These are phyloP conservation scores for Leccinum imitatum DNA, from an alignment of 768 basidiomycete species.

Conservation along the genomic window DNA sequence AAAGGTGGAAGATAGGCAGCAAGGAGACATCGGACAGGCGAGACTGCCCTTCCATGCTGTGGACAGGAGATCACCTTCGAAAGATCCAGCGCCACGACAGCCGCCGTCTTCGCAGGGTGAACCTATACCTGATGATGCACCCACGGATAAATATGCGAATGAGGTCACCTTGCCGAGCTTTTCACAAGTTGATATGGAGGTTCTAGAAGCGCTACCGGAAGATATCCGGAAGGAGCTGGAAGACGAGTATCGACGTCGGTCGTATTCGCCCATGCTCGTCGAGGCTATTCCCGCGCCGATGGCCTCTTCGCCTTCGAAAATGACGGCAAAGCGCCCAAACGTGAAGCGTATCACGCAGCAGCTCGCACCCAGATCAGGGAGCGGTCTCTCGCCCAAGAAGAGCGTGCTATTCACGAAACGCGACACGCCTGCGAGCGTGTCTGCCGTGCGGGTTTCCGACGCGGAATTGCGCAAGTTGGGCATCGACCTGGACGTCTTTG, in stretches of 20 bases:
- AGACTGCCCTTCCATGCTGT: conserved; percentile 54
- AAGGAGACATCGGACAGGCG: conserved; percentile 52
- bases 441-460: conserved; percentile 47
- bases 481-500: conserved; percentile 75
- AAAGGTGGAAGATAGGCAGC: conserved; percentile 66
- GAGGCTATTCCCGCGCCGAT: conserved; percentile 6
- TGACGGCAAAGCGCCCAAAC: conserved; percentile 39
- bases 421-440: conserved; percentile 24
- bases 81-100: conserved; percentile 1
- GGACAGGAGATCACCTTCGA: conserved; percentile 3
- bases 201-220: conserved; percentile 68
- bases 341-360: conserved; percentile 62
- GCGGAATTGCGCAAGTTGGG: conserved; percentile 60
- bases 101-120: conserved; percentile 36
- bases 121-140: conserved; percentile 4
- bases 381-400: conserved; percentile 39
- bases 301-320: conserved; percentile 13
- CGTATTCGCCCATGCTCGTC: conserved; percentile 44
- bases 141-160: conserved; percentile 13
- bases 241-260: conserved; percentile 61
- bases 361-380: conserved; percentile 55
- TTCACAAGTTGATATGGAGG: conserved; percentile 71
- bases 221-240: conserved; percentile 71
- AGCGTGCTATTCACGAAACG: conserved; percentile 39
- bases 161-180: conserved; percentile 59